Percentiles rank a stretch among this genome's conserved stretches.
Evolutionary conservation across 192 early-diverging fungal species (phyloP).

Genomic region (Funneliformis geosporum): DNA sequence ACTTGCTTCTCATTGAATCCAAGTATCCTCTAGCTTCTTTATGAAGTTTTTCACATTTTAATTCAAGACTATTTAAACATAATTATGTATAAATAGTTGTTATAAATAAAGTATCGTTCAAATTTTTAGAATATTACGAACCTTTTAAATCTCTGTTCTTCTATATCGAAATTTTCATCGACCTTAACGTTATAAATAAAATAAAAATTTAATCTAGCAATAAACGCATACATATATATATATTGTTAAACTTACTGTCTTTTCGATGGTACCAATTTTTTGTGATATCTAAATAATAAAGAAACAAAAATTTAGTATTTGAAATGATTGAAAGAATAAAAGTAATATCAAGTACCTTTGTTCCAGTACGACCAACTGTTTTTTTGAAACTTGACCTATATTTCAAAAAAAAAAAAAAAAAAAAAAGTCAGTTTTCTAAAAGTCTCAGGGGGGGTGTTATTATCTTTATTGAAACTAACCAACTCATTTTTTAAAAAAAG

Average conservation of each 20-base stretch:
- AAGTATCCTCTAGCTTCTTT: constrained; percentile 94
- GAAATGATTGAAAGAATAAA: neutral
- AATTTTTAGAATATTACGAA: constrained; percentile 31
- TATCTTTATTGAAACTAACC: neutral
- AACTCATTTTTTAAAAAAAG: neutral
- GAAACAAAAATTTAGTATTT: neutral
- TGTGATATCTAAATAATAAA: constrained; percentile 58
- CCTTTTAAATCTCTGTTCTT: constrained; percentile 74
- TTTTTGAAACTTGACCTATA: constrained; percentile 80
- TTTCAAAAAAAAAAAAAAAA: neutral
- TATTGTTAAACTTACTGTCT: constrained; percentile 50
- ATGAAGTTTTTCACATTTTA: constrained; percentile 78
- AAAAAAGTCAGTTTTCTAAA: neutral
- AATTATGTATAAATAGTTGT: neutral
- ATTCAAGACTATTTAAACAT: constrained; percentile 61
- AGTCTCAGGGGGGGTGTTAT: neutral
- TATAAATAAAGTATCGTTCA: neutral
- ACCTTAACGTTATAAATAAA: constrained; percentile 26
- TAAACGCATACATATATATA: no score
- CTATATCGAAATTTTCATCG: constrained; percentile 81
- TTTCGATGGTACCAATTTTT: constrained; percentile 73
- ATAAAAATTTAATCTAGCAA: no score
- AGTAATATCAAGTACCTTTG: constrained; percentile 45
- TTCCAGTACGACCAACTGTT: constrained; percentile 75
- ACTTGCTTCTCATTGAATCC: constrained; percentile 73